Percentiles rank a stretch among this genome's conserved stretches.
phyloP scores from a whole-genome alignment of 139 green algal genomes.

The Bryopsis sp. region DNA sequence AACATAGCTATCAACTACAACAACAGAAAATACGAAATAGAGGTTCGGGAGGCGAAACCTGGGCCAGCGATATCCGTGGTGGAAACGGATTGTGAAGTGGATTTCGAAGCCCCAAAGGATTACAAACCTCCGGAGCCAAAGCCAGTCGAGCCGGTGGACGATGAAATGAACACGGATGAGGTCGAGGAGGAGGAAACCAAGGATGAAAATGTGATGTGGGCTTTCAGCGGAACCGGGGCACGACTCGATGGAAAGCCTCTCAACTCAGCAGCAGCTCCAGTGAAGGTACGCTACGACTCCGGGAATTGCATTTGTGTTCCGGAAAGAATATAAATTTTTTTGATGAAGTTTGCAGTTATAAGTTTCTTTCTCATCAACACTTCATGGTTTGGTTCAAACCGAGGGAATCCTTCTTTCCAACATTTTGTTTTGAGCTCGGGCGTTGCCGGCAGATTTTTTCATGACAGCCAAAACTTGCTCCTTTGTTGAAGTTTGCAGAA shows the following conservation, averaged over 20 bases:
- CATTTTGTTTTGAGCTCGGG: no score
- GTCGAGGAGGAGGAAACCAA: slow-evolving; percentile 26
- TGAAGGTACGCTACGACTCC: slow-evolving; percentile 15
- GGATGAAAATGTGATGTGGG: slow-evolving; percentile 53
- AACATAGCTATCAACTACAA: slow-evolving; percentile 94
- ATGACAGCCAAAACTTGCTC: no score
- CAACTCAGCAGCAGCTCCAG: slow-evolving; percentile 21
- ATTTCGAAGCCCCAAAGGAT: slow-evolving; percentile 96
- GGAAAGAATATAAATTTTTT: no score
- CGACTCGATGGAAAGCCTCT: slow-evolving; percentile 74
- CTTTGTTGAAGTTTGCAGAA: no score
- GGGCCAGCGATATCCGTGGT: slow-evolving; percentile 85
- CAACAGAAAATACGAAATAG: slow-evolving; percentile 88
- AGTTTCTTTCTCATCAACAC: no score
- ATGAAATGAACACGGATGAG: slow-evolving; percentile 17
- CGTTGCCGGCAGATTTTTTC: no score
- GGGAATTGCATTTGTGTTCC: no score
- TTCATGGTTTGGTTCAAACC: no score
- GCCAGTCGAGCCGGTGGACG: background rate
- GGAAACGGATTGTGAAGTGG: slow-evolving; percentile 90
- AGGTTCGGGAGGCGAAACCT: slow-evolving; percentile 73
- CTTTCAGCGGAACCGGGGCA: slow-evolving; percentile 62
- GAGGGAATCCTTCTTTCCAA: no score
- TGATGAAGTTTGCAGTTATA: no score
- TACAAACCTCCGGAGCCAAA: slow-evolving; percentile 74